Evolutionary conservation across 2,329 filamentous ascomycete species (phyloP), one percentile per base, ranked within the genome.

Genomic region (Ophiostoma sp.): DNA sequence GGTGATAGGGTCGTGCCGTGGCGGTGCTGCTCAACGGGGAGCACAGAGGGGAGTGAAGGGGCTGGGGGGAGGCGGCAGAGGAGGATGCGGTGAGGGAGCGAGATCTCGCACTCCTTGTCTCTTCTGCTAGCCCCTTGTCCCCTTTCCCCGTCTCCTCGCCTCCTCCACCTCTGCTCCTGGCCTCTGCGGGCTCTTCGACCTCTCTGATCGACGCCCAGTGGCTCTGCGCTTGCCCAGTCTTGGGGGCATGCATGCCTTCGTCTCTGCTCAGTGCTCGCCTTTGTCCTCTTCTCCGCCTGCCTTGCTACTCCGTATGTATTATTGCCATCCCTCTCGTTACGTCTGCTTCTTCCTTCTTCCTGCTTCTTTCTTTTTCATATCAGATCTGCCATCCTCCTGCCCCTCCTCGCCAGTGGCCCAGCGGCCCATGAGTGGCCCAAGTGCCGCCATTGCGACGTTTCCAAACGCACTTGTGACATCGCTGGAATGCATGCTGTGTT

Each of bases 401-500:
- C 60, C 55, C 60, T 55, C 49, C 49, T 55, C 60, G n/a, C 60
- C 38, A 42, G 60, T 45, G 40, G 62, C 40, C 60, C 38, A 42
- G 60, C 16, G 45, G 45, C 12, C 45, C 45, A 49, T 27, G 27
- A 49, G 47, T 49, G 47, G 47, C 47, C 49, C 49, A 55, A 55
- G 49, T 55, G 49, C 49, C 49, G 49, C 18, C 49, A 9, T 55
- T 18, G 16, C 40, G 62, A 42, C 41, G 62, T 44, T 45, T 45
- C n/a, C 62, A 63, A 42, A 63, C 60, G 38, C 62, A 64, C 62
- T 64, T 27, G 40, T 27, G 62, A 63, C 62, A 38, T 40, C 62
- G 9, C 41, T 64, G 62, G 62, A 44, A 64, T 64, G 62, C 16
- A 42, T 14, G 62, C 62, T 55, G 49, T 63, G 60, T 63, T 63